Base-by-base conservation (phyloP, 2,329 filamentous ascomycete species). In the Monilinia polystroma region DNA sequence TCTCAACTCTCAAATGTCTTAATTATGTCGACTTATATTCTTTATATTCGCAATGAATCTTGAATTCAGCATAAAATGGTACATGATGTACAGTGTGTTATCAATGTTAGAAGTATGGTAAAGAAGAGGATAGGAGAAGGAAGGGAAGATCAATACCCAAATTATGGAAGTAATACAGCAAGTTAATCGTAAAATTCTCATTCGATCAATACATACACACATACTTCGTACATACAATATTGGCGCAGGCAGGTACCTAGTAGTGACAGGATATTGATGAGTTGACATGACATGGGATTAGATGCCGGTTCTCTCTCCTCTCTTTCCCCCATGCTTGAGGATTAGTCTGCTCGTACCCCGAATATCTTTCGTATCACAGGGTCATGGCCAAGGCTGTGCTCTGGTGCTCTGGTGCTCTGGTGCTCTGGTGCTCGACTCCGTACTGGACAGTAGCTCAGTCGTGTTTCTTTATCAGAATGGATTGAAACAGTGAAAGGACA, bases 361-460 rank as follows among this genome's bases (percentile, higher is more conserved):
- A 54, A 56, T 43, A 43, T 43, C 55, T 57, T 57, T 57, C 35
- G 23, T 41, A 57, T 57, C 55, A 57, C 38, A 57, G 43, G 55
- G 23, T 38, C 35, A 29, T 43, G 55, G 55, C 29, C 38, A 57
- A 29, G 23, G 38, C n/a, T 57, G 38, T 57, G 23, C n/a, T 41
- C 23, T 23, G 23, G 23, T 23, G 23, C 23, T 23, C 23, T 23
- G 23, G 23, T 23, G 23, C 23, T 23, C 23, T 23, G 23, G 38
- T 57, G 23, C n/a, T 41, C 35, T 43, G 4, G 32, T 35, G 32
- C 32, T 35, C 32, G 4, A 7, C 32, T 29, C 29, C 29, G 29
- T 29, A 29, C 29, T 29, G 29, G 3, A 29, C 29, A 29, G 32
- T 6, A 35, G 32, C 5, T 7, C 32, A 5, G 29, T 38, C 43